phyloP scores from a whole-genome alignment of 2,329 filamentous ascomycete genomes.

The Ilyonectria robusta region DNA sequence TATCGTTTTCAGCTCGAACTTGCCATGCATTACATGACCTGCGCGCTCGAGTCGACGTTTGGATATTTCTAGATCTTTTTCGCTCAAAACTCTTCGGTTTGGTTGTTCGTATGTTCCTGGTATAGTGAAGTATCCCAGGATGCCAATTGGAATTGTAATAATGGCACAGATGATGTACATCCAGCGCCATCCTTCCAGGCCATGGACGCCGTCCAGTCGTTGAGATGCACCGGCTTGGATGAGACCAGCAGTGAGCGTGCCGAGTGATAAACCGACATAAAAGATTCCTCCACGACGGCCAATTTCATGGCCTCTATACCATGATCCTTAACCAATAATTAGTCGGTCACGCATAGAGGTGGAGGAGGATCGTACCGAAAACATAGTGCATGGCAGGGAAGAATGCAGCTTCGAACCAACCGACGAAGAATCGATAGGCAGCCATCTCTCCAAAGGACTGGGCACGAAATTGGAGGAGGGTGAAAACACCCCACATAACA shows the following conservation, averaged over 20 bases:
- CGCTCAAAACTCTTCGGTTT: conserved; percentile 61
- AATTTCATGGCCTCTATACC: conserved; percentile 65
- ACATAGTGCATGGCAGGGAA: conserved; percentile 34
- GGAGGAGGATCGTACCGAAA: conserved; percentile 2
- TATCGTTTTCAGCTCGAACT: conserved; percentile 51
- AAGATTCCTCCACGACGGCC: conserved; percentile 63
- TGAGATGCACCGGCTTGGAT: conserved; percentile 60
- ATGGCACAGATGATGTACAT: conserved; percentile 68
- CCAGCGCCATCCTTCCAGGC: conserved; percentile 66
- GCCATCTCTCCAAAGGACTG: conserved; percentile 63
- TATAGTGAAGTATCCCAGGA: conserved; percentile 65
- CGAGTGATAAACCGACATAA: conserved; percentile 64
- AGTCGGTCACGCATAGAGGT: background rate
- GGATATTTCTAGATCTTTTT: conserved; percentile 63
- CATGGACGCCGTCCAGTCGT: conserved; percentile 58
- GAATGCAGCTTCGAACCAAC: conserved; percentile 61
- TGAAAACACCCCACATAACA: conserved; percentile 69
- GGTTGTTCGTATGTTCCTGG: conserved; percentile 63
- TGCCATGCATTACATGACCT: conserved; percentile 57
- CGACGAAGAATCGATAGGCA: conserved; percentile 68
- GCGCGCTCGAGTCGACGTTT: conserved; percentile 60
- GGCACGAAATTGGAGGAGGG: conserved; percentile 66
- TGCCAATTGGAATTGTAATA: conserved; percentile 67
- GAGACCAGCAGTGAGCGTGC: conserved; percentile 66
- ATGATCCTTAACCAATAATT: conserved; percentile 47